Conservation (phyloP, 2,329 filamentous ascomycete species). For the Talaromyces marneffei region DNA sequence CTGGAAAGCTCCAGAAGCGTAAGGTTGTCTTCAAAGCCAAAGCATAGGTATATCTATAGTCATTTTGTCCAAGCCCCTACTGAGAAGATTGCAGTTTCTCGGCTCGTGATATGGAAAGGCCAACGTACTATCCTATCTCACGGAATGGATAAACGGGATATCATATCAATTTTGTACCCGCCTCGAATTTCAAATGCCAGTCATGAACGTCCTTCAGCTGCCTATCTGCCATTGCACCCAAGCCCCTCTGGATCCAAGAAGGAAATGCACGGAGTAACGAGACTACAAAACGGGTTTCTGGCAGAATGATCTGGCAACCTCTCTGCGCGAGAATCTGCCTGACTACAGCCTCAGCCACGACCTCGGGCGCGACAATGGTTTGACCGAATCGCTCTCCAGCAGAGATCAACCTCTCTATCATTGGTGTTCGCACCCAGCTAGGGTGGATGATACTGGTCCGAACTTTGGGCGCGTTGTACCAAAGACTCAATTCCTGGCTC, state of each 20-base stretch:
- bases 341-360: not conserved
- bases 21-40: too few species aligned
- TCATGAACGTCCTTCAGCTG: not conserved
- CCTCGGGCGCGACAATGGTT: not conserved
- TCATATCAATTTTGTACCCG: too few species aligned
- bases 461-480: not conserved
- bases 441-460: not conserved
- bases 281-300: not conserved
- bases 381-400: not conserved
- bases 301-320: not conserved
- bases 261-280: not conserved
- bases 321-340: not conserved
- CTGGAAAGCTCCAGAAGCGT: too few species aligned
- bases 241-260: not conserved
- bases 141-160: too few species aligned
- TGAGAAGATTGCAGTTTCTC: too few species aligned
- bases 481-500: not conserved
- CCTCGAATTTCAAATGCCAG: not conserved
- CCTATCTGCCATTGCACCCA: not conserved
- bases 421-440: not conserved
- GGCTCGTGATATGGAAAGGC: too few species aligned
- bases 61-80: too few species aligned
- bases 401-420: not conserved
- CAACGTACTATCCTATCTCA: too few species aligned
- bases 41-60: too few species aligned